Conservation (phyloP, 208 protist genomes). For the Novymonas esmeraldas region DNA sequence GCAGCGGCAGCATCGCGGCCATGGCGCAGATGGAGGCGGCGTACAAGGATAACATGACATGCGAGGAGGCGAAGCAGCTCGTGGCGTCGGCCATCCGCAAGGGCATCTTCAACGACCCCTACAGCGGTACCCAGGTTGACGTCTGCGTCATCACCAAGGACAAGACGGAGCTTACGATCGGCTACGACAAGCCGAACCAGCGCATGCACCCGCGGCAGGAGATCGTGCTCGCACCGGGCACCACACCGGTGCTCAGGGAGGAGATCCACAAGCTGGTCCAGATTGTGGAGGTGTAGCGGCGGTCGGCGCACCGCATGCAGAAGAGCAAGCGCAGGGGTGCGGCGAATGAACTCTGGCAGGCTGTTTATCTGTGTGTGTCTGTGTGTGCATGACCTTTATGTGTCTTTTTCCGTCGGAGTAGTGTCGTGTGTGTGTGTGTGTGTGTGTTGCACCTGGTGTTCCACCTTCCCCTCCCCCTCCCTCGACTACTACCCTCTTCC, state of each 20-base stretch:
- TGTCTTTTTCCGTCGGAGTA: too few relatives aligned
- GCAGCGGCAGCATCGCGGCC: slow-evolving; percentile 99
- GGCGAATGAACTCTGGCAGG: too few relatives aligned
- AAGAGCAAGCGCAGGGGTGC: too few relatives aligned
- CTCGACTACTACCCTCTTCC: too few relatives aligned
- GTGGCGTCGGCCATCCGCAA: slow-evolving; percentile 97
- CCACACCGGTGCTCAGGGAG: slow-evolving; percentile 69
- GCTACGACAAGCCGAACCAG: slow-evolving; percentile 87
- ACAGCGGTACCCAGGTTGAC: slow-evolving; percentile 99
- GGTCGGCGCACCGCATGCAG: too few relatives aligned
- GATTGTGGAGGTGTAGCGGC: slow-evolving; percentile 76
- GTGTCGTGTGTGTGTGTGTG: not conserved
- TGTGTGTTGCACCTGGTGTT: not conserved
- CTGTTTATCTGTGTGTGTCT: too few relatives aligned
- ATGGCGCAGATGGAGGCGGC: slow-evolving; percentile 98
- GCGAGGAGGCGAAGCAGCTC: slow-evolving; percentile 97
- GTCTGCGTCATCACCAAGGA: slow-evolving; percentile 97
- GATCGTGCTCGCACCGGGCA: slow-evolving; percentile 75
- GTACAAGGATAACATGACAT: slow-evolving; percentile 95
- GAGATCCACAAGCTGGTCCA: slow-evolving; percentile 83
- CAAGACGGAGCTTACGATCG: slow-evolving; percentile 84
- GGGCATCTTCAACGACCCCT: slow-evolving; percentile 99
- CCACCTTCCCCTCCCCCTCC: not conserved
- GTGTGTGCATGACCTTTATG: not conserved
- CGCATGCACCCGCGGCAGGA: slow-evolving; percentile 82